These are phyloP conservation scores for Cyclotella kingstonii DNA, from an alignment of 108 stramenopile genomes.

Conservation along the genomic window DNA sequence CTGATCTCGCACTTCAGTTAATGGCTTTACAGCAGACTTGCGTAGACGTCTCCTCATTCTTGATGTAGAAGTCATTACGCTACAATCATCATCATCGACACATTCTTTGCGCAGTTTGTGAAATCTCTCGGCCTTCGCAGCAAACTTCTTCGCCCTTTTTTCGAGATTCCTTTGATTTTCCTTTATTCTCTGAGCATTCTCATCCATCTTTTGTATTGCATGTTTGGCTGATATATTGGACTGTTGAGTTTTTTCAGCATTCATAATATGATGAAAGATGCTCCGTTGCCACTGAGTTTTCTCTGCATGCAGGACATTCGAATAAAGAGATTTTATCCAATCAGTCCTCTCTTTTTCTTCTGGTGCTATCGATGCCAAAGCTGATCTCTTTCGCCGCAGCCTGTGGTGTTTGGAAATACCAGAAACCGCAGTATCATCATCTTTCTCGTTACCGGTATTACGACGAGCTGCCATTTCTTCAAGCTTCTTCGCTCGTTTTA, in stretches of 20 bases:
- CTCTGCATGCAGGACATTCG: constrained; percentile 34
- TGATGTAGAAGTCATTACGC: constrained; percentile 29
- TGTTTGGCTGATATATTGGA: constrained; percentile 22
- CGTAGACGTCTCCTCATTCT: constrained; percentile 27
- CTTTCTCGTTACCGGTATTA: constrained; percentile 21
- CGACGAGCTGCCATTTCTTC: constrained; percentile 40
- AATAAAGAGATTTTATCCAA: constrained; percentile 30
- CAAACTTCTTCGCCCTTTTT: constrained; percentile 36
- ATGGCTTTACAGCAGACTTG: constrained; percentile 17
- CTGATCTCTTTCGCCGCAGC: constrained; percentile 45
- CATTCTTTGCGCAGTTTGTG: constrained; percentile 36
- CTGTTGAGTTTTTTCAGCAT: constrained; percentile 32
- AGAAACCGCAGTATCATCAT: constrained; percentile 42
- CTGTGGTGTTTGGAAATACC: constrained; percentile 45
- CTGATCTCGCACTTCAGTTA: neutral
- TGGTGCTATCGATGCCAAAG: constrained; percentile 35
- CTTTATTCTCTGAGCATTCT: constrained; percentile 14
- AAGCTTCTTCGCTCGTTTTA: constrained; percentile 42
- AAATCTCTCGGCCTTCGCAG: constrained; percentile 37
- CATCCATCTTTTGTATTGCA: constrained; percentile 28
- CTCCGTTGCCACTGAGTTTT: constrained; percentile 28
- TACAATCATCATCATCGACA: constrained; percentile 30
- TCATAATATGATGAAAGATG: constrained; percentile 29
- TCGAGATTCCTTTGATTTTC: constrained; percentile 38
- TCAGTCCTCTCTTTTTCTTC: constrained; percentile 37